Evolutionary conservation across 2,329 filamentous ascomycete genomes (phyloP).

Genomic region (Cryphonectria carpinicola): DNA sequence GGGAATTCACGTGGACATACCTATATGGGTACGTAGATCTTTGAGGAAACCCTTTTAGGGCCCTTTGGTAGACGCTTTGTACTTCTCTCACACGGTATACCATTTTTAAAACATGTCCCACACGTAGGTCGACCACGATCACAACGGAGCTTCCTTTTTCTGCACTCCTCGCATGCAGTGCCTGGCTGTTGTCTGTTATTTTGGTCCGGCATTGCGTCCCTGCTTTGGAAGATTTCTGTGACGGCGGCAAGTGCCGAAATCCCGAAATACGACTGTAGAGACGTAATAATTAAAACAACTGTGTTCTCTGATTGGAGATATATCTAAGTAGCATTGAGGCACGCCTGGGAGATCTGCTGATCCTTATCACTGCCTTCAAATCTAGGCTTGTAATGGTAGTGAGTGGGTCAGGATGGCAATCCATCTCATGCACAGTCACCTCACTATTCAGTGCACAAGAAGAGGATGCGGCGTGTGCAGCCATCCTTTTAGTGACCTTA

Average conservation of each 20-base stretch:
- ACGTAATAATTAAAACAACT: background rate
- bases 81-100: background rate
- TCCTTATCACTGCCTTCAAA: background rate
- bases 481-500: background rate
- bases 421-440: background rate
- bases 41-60: constrained; percentile 31
- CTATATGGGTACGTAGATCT: constrained; percentile 33
- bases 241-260: background rate
- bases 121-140: constrained; percentile 26
- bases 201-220: background rate
- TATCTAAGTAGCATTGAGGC: background rate
- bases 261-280: background rate
- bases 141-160: constrained; percentile 20
- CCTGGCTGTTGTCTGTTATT: constrained; percentile 1
- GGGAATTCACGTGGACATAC: constrained; percentile 24
- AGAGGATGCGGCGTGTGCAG: background rate
- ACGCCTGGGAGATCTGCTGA: background rate
- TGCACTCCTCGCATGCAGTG: constrained; percentile 19
- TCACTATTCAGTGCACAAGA: background rate
- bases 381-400: background rate
- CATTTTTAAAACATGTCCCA: constrained; percentile 3
- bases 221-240: background rate
- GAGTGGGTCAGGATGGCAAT: background rate
- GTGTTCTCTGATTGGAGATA: background rate
- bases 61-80: constrained; percentile 17